Percentiles rank a stretch among this genome's conserved stretches.
Evolutionary conservation across 1,284 basidiomycete genomes (phyloP).

Genomic region (Leccinum cinnamomeum): DNA sequence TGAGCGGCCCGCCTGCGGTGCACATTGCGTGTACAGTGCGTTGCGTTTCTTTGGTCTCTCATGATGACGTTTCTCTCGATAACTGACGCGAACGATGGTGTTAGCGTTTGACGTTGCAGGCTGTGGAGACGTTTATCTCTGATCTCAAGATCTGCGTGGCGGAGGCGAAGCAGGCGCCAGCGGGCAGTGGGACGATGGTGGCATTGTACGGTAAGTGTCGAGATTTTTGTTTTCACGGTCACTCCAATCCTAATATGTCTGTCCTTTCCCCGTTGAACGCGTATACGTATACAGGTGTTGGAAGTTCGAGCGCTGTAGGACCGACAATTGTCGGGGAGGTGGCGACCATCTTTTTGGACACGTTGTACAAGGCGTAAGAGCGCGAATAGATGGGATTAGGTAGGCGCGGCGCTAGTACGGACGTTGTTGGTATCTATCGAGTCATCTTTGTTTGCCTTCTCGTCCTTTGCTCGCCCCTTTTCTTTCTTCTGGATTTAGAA

Average conservation of each 20-base stretch:
- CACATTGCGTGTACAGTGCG: conserved; percentile 94
- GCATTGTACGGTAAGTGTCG: conserved; percentile 75
- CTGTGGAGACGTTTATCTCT: conserved; percentile 75
- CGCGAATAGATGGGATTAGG: not conserved
- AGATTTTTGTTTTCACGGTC: not conserved
- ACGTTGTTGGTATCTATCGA: not conserved
- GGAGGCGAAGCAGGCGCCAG: conserved; percentile 57
- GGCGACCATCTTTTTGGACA: conserved; percentile 79
- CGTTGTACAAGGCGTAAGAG: conserved; percentile 72
- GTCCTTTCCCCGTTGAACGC: not conserved
- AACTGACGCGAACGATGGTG: conserved; percentile 44
- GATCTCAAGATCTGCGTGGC: conserved; percentile 79
- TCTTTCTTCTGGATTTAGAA: not conserved
- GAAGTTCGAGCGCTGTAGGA: conserved; percentile 84
- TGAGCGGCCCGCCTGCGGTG: conserved; percentile 78
- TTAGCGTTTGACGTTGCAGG: conserved; percentile 75
- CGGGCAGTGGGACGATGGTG: conserved; percentile 80
- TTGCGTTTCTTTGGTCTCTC: conserved; percentile 11
- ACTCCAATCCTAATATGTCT: not conserved
- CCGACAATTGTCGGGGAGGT: conserved; percentile 87
- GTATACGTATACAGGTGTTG: conserved; percentile 60
- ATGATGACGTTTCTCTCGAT: not conserved
- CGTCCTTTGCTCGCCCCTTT: not conserved
- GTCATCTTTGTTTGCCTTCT: not conserved
- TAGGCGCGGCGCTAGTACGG: not conserved